Base-by-base conservation (phyloP, 441 rosid species). In the Pelargonium fulgidum region DNA sequence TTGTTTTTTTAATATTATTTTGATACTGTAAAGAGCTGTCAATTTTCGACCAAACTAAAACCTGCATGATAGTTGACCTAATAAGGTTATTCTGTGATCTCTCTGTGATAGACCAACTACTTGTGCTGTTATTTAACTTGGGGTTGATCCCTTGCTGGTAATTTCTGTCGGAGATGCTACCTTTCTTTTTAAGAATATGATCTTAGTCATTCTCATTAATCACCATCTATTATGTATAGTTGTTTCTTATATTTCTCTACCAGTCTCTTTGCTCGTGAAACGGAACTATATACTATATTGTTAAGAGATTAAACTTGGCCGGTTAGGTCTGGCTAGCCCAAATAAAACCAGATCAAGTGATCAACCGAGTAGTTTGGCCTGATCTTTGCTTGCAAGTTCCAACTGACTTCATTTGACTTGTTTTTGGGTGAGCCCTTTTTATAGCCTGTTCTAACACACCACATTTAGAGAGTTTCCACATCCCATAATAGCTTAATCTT, bases 401-500 rank as follows among this genome's bases (percentile, higher is more conserved):
- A 44, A 11, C 11, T 44, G 12, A 44, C 48, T 44, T 44, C 48
- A 44, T 44, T 17, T 16, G 22, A 17, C 11, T 56, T 56, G 62
- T 20, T 56, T 56, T 56, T 17, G 24, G 62, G 19, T 56, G 16
- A 19, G 24, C 62, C 19, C 11, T 56, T 17, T 17, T 36, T 5
- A 44, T 44, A 44, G 48, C 48, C 48, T 17, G 62, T 4, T 56
- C 62, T 17, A 10, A 56, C 62, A 20, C 8, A 14, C 24, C 24
- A 2, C 11, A 17, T 56, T 56, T 56, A 6, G 41, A 17, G 62
- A 17, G 17, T 56, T 56, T 17, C 7, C 62, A 56, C 9, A 33
- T 11, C 6, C 14, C 41, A 6, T 67, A 42, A 13, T 67, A 7
- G 20, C 42, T 65, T 72, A 48, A 62, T 45, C 17, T 70, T 70